A percentile compares a stretch with the other conserved stretches of the same genome.
Conservation (phyloP, 805 yeast species). For the Saturnispora sekii region DNA sequence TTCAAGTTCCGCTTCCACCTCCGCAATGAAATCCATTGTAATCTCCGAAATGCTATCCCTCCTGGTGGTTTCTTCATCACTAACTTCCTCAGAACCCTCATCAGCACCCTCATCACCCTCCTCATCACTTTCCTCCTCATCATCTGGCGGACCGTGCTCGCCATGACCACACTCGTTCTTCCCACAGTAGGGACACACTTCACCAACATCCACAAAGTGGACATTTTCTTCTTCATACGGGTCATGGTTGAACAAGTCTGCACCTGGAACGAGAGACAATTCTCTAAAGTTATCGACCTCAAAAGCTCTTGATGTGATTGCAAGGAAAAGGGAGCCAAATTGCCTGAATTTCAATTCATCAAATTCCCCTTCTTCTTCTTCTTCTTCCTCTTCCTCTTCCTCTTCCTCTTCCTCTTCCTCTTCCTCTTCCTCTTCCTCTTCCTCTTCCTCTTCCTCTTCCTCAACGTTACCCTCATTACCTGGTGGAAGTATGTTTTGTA, state of each 20-base stretch:
- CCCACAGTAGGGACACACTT: slow-evolving; percentile 30
- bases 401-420: background rate
- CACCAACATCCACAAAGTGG: slow-evolving; percentile 47
- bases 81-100: slow-evolving; percentile 15
- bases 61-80: slow-evolving; percentile 10
- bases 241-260: slow-evolving; percentile 77
- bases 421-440: background rate
- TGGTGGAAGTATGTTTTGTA: slow-evolving; percentile 5
- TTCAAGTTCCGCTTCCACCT: slow-evolving; percentile 24
- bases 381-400: background rate
- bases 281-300: slow-evolving; percentile 69
- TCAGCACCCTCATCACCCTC: slow-evolving; percentile 22
- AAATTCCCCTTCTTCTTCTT: background rate
- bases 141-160: slow-evolving; percentile 23
- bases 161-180: slow-evolving; percentile 26
- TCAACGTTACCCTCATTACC: slow-evolving; percentile 3
- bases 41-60: slow-evolving; percentile 13
- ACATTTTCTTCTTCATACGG: slow-evolving; percentile 47
- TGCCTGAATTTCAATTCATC: slow-evolving; percentile 26
- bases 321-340: slow-evolving; percentile 50
- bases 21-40: slow-evolving; percentile 25
- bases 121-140: slow-evolving; percentile 23
- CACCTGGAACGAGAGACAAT: slow-evolving; percentile 78
- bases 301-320: slow-evolving; percentile 72
- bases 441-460: background rate